A percentile compares a stretch with the other conserved stretches of the same genome.
phyloP scores from a whole-genome alignment of 495 filamentous ascomycete species.

The Penicillium parvum region DNA sequence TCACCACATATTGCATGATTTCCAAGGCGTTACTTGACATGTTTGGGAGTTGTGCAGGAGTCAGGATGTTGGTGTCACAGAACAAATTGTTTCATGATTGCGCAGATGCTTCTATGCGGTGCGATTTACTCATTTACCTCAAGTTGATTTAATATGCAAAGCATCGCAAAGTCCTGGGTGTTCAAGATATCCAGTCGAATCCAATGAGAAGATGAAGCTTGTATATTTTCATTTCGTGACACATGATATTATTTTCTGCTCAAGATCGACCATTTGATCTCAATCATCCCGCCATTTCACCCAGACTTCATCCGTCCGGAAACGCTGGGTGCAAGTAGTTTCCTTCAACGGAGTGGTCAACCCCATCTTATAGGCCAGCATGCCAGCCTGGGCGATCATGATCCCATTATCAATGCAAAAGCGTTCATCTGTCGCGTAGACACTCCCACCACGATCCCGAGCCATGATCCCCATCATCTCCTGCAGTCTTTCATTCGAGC shows the following conservation, averaged over 20 bases:
- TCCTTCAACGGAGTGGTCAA: conserved; percentile 73
- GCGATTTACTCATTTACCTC: background rate
- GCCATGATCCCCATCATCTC: conserved; percentile 99
- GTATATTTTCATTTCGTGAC: conserved; percentile 16
- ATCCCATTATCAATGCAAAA: conserved; percentile 99
- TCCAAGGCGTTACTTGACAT: conserved; percentile 6
- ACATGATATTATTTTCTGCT: conserved; percentile 17
- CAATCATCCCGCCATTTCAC: conserved; percentile 77
- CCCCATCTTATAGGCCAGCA: conserved; percentile 77
- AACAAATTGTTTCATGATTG: conserved; percentile 3
- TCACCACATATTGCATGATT: conserved; percentile 11
- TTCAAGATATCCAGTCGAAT: conserved; percentile 6
- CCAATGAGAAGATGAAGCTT: conserved; percentile 2
- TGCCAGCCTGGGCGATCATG: conserved; percentile 97
- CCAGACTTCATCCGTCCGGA: conserved; percentile 90
- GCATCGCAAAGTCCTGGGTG: background rate
- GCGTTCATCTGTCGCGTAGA: conserved; percentile 92
- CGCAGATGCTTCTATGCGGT: background rate
- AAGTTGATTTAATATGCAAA: conserved; percentile 1
- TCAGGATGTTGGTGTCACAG: conserved; percentile 4
- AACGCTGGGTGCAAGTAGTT: conserved; percentile 87
- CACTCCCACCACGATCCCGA: conserved; percentile 78
- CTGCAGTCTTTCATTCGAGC: conserved; percentile 93
- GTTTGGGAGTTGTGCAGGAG: conserved; percentile 6
- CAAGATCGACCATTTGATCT: background rate